Percentiles rank a stretch among this genome's conserved stretches.
Conservation (phyloP, 352 stramenopile species). For the Pythium apleroticum region DNA sequence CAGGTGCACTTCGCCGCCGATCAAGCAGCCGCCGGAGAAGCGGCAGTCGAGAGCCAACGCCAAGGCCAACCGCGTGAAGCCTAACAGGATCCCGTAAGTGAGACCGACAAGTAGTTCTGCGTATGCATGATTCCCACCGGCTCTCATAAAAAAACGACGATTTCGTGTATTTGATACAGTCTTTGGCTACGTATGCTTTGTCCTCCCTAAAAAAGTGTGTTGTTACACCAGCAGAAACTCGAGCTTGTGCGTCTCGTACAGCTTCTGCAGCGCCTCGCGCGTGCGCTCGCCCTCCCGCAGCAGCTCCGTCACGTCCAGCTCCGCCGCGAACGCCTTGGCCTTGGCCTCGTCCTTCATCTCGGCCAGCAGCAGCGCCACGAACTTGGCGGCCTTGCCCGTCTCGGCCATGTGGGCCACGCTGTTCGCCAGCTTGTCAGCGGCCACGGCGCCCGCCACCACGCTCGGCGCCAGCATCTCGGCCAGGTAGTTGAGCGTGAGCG, state of each 20-base stretch:
- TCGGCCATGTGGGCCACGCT: conserved; percentile 48
- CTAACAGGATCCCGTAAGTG: no score
- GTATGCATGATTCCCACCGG: no score
- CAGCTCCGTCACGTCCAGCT: conserved; percentile 41
- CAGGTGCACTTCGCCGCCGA: no score
- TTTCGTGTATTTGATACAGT: conserved; percentile 6
- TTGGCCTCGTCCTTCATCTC: conserved; percentile 45
- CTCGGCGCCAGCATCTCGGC: conserved; percentile 69
- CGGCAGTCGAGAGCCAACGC: no score
- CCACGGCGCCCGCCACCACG: conserved; percentile 43
- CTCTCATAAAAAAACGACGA: conserved; percentile 2
- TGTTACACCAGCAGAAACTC: conserved; percentile 34
- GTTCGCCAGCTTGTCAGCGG: conserved; percentile 40
- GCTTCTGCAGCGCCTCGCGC: conserved; percentile 33
- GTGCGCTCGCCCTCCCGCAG: conserved; percentile 44
- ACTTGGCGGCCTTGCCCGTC: conserved; percentile 66
- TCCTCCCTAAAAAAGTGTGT: background rate
- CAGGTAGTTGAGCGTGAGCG: conserved; percentile 67
- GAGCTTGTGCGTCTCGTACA: conserved; percentile 46
- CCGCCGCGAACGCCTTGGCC: conserved; percentile 38
- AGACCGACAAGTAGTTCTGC: no score
- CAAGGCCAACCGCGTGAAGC: no score
- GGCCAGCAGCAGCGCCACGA: conserved; percentile 51
- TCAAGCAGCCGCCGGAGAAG: no score
- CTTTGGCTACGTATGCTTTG: background rate